Percentiles rank a stretch among this genome's conserved stretches.
phyloP scores from a whole-genome alignment of 2,329 filamentous ascomycete genomes.

The Fusarium nematophilum region DNA sequence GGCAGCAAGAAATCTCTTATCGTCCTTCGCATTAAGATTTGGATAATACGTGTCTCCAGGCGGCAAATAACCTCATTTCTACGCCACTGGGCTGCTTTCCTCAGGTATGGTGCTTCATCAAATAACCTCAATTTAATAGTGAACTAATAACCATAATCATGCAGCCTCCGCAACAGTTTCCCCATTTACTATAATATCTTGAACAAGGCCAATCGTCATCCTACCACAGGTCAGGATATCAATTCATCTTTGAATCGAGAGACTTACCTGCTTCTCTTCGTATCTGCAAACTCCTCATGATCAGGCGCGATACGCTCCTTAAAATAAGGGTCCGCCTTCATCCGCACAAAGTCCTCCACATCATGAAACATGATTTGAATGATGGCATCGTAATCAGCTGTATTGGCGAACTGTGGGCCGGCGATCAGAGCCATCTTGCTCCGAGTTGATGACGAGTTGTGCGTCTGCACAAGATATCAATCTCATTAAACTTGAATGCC shows the following conservation, averaged over 20 bases:
- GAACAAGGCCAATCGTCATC: slow-evolving; percentile 8
- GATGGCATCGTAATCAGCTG: slow-evolving; percentile 4
- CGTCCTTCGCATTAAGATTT: too few relatives aligned
- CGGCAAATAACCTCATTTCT: too few relatives aligned
- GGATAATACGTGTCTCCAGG: too few relatives aligned
- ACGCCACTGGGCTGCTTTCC: too few relatives aligned
- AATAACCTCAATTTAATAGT: too few relatives aligned
- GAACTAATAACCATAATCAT: too few relatives aligned
- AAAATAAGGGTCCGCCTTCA: neutral
- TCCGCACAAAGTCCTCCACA: slow-evolving; percentile 1
- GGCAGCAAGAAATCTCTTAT: too few relatives aligned
- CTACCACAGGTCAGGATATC: neutral
- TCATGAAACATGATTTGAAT: slow-evolving; percentile 10
- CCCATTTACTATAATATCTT: too few relatives aligned
- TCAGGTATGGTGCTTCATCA: too few relatives aligned
- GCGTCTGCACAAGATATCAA: neutral
- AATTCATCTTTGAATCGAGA: neutral
- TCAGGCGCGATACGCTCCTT: slow-evolving; percentile 1
- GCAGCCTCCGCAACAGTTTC: too few relatives aligned
- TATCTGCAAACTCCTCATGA: slow-evolving; percentile 17
- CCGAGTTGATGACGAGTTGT: neutral
- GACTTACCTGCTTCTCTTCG: slow-evolving; percentile 6
- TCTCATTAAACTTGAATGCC: too few relatives aligned
- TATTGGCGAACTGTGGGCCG: slow-evolving; percentile 8
- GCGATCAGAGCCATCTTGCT: neutral